Percentiles rank a stretch among this genome's conserved stretches.
phyloP scores from a whole-genome alignment of 192 early-diverging fungal species.

The Pilaira anomala region DNA sequence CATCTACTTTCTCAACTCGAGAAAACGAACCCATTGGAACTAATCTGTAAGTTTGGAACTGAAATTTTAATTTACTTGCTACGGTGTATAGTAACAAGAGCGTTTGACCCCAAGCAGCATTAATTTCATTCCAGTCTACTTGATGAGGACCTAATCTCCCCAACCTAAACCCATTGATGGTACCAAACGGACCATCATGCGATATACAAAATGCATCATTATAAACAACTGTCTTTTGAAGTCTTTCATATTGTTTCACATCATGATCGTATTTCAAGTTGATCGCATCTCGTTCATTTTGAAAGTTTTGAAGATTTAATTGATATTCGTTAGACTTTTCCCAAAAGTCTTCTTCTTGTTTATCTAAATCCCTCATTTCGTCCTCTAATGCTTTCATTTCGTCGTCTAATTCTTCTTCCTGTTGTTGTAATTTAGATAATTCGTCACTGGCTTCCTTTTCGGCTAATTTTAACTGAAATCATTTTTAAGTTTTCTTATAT shows the following conservation, averaged over 20 bases:
- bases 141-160: conserved; percentile 74
- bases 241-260: conserved; percentile 69
- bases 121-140: conserved; percentile 96
- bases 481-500: conserved; percentile 40
- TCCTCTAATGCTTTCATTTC: conserved; percentile 50
- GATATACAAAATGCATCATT: conserved; percentile 92
- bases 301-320: conserved; percentile 55
- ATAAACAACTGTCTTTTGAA: conserved; percentile 92
- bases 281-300: conserved; percentile 76
- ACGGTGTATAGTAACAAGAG: conserved; percentile 83
- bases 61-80: conserved; percentile 78
- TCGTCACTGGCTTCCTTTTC: conserved; percentile 49
- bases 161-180: conserved; percentile 91
- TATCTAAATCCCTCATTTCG: conserved; percentile 51
- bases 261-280: conserved; percentile 78
- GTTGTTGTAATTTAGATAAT: conserved; percentile 43
- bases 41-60: conserved; percentile 79
- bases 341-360: conserved; percentile 65
- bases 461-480: conserved; percentile 9
- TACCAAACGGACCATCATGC: conserved; percentile 82
- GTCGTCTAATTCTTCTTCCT: conserved; percentile 19
- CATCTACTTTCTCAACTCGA: conserved; percentile 79
- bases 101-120: conserved; percentile 93
- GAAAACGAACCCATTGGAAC: conserved; percentile 93
- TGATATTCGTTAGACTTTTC: conserved; percentile 76